Conservation (phyloP, 768 basidiomycete genomes). For the Boletus reticulatus region DNA sequence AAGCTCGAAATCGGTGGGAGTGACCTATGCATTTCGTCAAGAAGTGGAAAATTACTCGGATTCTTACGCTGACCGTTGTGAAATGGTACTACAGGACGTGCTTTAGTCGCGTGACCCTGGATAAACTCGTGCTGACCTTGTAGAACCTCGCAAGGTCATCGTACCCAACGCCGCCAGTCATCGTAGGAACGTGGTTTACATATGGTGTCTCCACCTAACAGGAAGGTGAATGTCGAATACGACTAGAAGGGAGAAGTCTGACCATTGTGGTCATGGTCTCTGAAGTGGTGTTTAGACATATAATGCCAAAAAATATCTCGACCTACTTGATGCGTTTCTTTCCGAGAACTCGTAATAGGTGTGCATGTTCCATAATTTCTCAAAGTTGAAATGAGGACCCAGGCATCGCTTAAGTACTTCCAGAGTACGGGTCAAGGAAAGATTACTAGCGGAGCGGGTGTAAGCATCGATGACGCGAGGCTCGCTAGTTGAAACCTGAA, state of each 20-base stretch:
- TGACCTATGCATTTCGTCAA: constrained; percentile 28
- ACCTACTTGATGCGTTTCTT: constrained; percentile 38
- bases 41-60: background rate
- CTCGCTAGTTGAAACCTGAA: constrained; percentile 17
- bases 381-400: constrained; percentile 45
- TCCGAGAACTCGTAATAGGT: constrained; percentile 44
- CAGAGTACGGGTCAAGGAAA: constrained; percentile 40
- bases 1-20: constrained; percentile 40
- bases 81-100: constrained; percentile 37
- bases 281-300: constrained; percentile 10
- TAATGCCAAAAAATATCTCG: background rate
- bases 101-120: background rate
- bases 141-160: constrained; percentile 46
- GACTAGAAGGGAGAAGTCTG: background rate
- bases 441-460: constrained; percentile 35
- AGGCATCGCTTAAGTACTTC: constrained; percentile 34
- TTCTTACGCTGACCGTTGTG: constrained; percentile 24
- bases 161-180: constrained; percentile 46
- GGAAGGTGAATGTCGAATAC: background rate
- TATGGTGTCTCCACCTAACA: constrained; percentile 41
- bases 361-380: constrained; percentile 47
- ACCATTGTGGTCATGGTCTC: constrained; percentile 46
- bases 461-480: constrained; percentile 29
- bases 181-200: constrained; percentile 42
- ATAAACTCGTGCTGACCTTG: constrained; percentile 27